Percentiles rank a stretch among this genome's conserved stretches.
phyloP scores from a whole-genome alignment of 352 stramenopile species.

The Phytopythium litorale region DNA sequence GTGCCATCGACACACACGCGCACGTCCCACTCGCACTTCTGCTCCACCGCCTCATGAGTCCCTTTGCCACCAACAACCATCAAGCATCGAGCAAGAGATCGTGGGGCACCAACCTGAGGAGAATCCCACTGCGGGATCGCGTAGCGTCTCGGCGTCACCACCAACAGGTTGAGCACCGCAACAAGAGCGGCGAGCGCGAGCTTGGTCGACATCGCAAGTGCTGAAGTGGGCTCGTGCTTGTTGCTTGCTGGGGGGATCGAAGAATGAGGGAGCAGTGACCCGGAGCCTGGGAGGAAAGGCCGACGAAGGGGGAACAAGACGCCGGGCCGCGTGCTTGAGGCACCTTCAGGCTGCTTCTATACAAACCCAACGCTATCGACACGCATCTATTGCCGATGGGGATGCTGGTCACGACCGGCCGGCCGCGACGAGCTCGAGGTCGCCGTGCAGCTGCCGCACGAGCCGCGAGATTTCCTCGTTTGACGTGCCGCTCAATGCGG shows the following conservation, averaged over 20 bases:
- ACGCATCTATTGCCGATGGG: slow-evolving; percentile 2
- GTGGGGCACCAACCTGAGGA: slow-evolving; percentile 26
- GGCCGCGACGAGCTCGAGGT: slow-evolving; percentile 51
- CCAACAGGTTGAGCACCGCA: background rate
- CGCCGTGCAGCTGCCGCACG: slow-evolving; percentile 50
- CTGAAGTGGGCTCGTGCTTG: background rate
- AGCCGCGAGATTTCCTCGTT: slow-evolving; percentile 37
- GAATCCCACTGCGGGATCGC: slow-evolving; percentile 18
- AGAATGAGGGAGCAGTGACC: background rate
- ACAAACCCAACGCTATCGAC: background rate
- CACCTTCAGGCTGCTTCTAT: background rate
- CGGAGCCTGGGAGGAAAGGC: background rate
- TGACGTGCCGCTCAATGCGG: slow-evolving; percentile 14
- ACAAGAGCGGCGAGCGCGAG: background rate
- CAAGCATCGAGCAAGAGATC: background rate
- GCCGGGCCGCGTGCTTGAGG: background rate
- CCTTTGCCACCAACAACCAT: background rate
- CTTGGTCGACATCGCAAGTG: background rate
- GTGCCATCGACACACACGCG: slow-evolving; percentile 60
- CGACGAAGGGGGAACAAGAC: slow-evolving; percentile 8
- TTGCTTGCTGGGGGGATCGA: background rate
- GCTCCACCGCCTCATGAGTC: background rate
- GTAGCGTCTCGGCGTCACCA: slow-evolving; percentile 1
- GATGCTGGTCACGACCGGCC: slow-evolving; percentile 12
- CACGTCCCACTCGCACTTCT: slow-evolving; percentile 63